phyloP scores from a whole-genome alignment of 2,329 filamentous ascomycete species.

The Colletotrichum lini region DNA sequence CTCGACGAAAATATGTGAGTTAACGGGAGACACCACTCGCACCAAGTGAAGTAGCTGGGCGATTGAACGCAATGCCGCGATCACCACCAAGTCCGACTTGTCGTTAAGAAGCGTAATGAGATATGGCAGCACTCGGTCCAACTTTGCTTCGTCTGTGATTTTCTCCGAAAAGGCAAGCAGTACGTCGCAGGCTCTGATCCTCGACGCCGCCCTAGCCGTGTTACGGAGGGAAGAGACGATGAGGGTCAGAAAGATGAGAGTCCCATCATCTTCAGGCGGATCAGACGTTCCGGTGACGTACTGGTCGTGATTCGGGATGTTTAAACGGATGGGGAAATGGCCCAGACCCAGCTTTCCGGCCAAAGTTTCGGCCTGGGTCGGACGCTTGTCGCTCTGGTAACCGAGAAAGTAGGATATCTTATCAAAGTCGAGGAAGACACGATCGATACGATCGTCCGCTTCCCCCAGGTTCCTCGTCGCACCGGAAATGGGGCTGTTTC shows the following conservation, averaged over 20 bases:
- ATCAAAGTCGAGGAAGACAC: constrained; percentile 94
- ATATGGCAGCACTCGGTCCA: constrained; percentile 94
- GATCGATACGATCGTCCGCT: constrained; percentile 93
- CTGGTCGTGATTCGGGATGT: constrained; percentile 88
- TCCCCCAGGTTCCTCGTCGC: constrained; percentile 82
- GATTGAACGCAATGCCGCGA: constrained; percentile 87
- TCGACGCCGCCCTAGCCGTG: constrained; percentile 88
- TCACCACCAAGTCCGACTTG: constrained; percentile 84
- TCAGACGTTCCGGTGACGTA: constrained; percentile 73
- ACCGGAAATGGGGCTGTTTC: constrained; percentile 79
- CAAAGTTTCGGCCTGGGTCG: constrained; percentile 50
- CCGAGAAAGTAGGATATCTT: constrained; percentile 97
- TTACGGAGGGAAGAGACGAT: constrained; percentile 91
- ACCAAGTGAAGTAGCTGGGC: constrained; percentile 92
- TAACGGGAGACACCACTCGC: constrained; percentile 85
- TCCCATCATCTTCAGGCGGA: constrained; percentile 85
- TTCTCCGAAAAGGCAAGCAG: constrained; percentile 92
- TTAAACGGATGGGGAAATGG: constrained; percentile 85
- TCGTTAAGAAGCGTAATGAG: constrained; percentile 87
- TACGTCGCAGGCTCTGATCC: constrained; percentile 90
- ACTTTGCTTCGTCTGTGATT: constrained; percentile 93
- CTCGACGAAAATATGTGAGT: constrained; percentile 78
- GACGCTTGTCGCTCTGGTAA: constrained; percentile 60
- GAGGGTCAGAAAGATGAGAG: constrained; percentile 90
- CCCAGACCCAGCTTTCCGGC: constrained; percentile 67